A percentile compares a stretch with the other conserved stretches of the same genome.
Evolutionary conservation across 1,284 basidiomycete genomes (phyloP).

Genomic region (Apiotrichum mycotoxinovorans): DNA sequence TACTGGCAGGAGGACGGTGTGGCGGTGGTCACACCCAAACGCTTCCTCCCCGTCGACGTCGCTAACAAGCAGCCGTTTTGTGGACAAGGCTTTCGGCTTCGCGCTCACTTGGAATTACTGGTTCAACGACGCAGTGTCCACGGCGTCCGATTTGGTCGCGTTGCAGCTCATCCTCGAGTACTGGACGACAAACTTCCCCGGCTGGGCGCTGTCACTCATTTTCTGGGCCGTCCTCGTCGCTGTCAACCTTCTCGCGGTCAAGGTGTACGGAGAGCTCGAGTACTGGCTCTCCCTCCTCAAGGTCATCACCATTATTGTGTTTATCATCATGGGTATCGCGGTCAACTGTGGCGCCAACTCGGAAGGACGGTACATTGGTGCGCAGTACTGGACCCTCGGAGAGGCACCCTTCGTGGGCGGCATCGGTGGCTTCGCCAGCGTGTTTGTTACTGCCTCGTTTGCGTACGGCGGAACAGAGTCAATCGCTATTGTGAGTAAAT

Average conservation of each 20-base stretch:
- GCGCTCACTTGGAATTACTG: constrained; percentile 81
- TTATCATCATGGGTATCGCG: constrained; percentile 60
- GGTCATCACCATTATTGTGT: constrained; percentile 64
- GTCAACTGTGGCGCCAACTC: constrained; percentile 55
- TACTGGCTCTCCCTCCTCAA: constrained; percentile 64
- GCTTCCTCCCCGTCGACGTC: too few species aligned
- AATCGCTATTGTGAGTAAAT: constrained; percentile 37
- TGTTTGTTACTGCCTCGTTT: constrained; percentile 29
- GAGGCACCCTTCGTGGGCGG: constrained; percentile 51
- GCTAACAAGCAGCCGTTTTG: constrained; percentile 15
- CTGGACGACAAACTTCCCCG: constrained; percentile 65
- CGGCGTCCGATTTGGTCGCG: constrained; percentile 75
- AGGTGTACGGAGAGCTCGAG: constrained; percentile 48
- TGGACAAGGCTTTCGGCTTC: constrained; percentile 70
- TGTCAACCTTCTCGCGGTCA: constrained; percentile 17
- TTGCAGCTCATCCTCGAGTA: constrained; percentile 73
- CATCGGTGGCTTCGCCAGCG: constrained; percentile 52
- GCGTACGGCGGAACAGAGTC: constrained; percentile 37
- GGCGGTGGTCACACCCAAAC: too few species aligned
- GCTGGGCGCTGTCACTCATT: constrained; percentile 61
- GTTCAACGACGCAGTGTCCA: constrained; percentile 64
- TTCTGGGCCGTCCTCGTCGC: constrained; percentile 65
- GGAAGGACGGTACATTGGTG: constrained; percentile 45
- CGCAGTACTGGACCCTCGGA: constrained; percentile 52
- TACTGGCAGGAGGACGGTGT: too few species aligned